phyloP scores from a whole-genome alignment of 768 basidiomycete genomes.

The Kwoniella botswanensis region DNA sequence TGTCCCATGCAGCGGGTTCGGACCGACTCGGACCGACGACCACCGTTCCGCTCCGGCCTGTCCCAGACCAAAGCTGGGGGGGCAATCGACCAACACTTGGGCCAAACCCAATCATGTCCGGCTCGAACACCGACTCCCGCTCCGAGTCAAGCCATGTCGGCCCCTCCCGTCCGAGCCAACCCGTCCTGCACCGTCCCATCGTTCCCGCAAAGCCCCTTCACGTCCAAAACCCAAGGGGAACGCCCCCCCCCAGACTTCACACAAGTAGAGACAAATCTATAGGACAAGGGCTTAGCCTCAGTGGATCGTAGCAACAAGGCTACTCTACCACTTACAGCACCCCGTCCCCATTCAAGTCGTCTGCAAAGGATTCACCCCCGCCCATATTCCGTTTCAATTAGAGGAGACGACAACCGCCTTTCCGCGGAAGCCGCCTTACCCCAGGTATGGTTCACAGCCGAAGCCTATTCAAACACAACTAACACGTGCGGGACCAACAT shows the following conservation, averaged over 20 bases:
- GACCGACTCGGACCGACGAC: background rate
- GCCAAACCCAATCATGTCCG: background rate
- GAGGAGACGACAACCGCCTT: conserved; percentile 63
- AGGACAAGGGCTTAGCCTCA: conserved; percentile 76
- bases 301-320: conserved; percentile 78
- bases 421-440: conserved; percentile 63
- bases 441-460: conserved; percentile 71
- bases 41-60: background rate
- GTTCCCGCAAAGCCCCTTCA: conserved; percentile 1
- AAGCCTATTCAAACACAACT: conserved; percentile 71
- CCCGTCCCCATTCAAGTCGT: conserved; percentile 72
- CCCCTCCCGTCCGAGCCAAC: background rate
- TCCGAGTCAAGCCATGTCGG: background rate
- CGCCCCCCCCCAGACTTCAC: conserved; percentile 15
- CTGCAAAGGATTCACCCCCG: conserved; percentile 72
- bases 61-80: background rate
- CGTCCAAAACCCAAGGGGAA: conserved; percentile 2
- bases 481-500: conserved; percentile 72
- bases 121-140: background rate
- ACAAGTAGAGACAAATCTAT: conserved; percentile 64
- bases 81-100: background rate
- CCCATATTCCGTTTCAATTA: conserved; percentile 70
- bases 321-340: conserved; percentile 79
- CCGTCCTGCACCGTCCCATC: background rate
- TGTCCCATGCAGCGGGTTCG: background rate